phyloP scores from a whole-genome alignment of 2,329 filamentous ascomycete species.

The Tolypocladium guangdongense region DNA sequence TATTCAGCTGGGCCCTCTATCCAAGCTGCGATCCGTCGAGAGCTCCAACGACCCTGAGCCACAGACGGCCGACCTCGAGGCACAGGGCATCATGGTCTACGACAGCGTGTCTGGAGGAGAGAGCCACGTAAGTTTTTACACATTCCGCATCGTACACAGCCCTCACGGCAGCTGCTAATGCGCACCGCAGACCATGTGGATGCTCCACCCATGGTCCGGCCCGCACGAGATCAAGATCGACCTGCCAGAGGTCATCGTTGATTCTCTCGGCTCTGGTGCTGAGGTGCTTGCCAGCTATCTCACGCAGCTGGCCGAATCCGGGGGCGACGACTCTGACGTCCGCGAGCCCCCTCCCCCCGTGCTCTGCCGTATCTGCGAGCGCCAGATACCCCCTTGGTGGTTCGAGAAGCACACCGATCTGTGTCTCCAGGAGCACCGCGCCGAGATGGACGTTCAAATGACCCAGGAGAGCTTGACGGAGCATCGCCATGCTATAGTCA shows the following conservation, averaged over 20 bases:
- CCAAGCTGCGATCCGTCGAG: constrained; percentile 45
- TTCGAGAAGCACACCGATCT: constrained; percentile 98
- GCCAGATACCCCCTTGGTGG: constrained; percentile 97
- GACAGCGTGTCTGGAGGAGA: constrained; percentile 76
- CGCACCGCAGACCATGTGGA: constrained; percentile 86
- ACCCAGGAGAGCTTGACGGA: constrained; percentile 86
- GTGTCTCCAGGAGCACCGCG: constrained; percentile 88
- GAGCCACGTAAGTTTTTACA: constrained; percentile 64
- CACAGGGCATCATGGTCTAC: constrained; percentile 97
- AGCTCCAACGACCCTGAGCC: constrained; percentile 22
- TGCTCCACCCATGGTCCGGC: constrained; percentile 84
- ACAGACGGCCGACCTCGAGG: constrained; percentile 67
- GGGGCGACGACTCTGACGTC: constrained; percentile 61
- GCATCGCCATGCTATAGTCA: constrained; percentile 89
- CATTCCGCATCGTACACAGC: background rate
- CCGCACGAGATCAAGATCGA: constrained; percentile 94
- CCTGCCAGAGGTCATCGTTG: constrained; percentile 76
- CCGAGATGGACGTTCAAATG: constrained; percentile 96
- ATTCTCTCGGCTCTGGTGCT: constrained; percentile 86
- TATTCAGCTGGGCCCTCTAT: constrained; percentile 57
- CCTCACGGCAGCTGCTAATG: constrained; percentile 1
- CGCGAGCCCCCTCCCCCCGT: constrained; percentile 80
- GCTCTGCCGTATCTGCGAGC: constrained; percentile 92
- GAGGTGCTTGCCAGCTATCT: constrained; percentile 92
- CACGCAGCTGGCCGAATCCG: constrained; percentile 76